Evolutionary conservation across 495 filamentous ascomycete genomes (phyloP), one percentile per base, ranked within the genome.

Genomic region (Aspergillus conjunctus): DNA sequence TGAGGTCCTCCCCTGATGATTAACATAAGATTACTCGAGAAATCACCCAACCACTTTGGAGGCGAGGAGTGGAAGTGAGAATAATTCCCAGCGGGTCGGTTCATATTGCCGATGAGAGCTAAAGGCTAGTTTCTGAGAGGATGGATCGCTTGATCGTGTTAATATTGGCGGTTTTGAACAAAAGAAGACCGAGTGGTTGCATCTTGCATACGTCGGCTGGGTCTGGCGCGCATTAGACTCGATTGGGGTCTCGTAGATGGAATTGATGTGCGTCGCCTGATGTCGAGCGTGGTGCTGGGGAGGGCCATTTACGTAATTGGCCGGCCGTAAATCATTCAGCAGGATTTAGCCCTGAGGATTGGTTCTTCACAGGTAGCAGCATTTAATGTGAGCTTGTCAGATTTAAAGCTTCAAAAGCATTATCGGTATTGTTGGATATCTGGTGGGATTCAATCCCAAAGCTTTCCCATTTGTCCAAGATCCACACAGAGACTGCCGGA

Each of bases 161-260:
- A 17, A 30, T 44, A 33, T 51, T 21, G 37, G 37, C 30, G n/a
- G n/a, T n/a, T n/a, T n/a, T n/a, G n/a, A n/a, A n/a, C n/a, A n/a
- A n/a, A n/a, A n/a, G n/a, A n/a, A n/a, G n/a, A n/a, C n/a, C n/a
- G n/a, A n/a, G n/a, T n/a, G n/a, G n/a, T 34, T 49, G 32, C 32
- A 59, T 48, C 51, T 54, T 59, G 57, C 57, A 54, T 59, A 50
- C 37, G n/a, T 59, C 15, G 48, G 20, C 26, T 31, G 26, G n/a
- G 48, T 48, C 44, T 22, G 26, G 48, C 26, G 48, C 56, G 14
- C 45, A 17, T 14, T 8, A 21, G 10, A 33, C 50, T 11, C 11
- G 37, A 26, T 26, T 26, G 26, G 26, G 26, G 5, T n/a, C n/a
- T n/a, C n/a, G n/a, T n/a, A n/a, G n/a, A n/a, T n/a, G n/a, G n/a